Evolutionary conservation across 768 basidiomycete species (phyloP), one percentile per base, ranked within the genome.

Genomic region (Pleurotus giganteus): DNA sequence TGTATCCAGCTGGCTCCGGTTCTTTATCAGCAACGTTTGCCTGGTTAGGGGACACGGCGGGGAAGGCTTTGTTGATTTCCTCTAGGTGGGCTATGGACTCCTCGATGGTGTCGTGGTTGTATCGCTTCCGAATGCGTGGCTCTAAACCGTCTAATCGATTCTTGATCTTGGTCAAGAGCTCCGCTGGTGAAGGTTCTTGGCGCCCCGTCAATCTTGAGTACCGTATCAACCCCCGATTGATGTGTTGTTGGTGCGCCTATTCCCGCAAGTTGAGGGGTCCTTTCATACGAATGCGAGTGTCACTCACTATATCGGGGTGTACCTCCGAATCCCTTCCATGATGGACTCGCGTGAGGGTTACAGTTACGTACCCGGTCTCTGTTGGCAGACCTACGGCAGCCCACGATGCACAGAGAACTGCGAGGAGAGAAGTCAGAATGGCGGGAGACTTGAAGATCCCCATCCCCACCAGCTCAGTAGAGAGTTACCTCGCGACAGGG

Each of bases 31-130:
- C 23, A 11, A 45, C 44, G 23, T 51, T 29, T 21, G 49, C 49
- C 15, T 51, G 49, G 32, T 51, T 51, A 3, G 49, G 49, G 1
- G 49, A 34, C 19, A 34, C 49, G 49, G 32, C 49, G 19, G 49
- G 49, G 34, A 51, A 51, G 31, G 32, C 32, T n/a, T 32, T 37
- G 49, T 51, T 37, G 15, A 51, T 51, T 12, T 29, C 36, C n/a
- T 31, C 31, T 2, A 51, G 49, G 21, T 51, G 49, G 34, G 31
- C 21, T 23, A 51, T 51, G 13, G 49, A 34, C 34, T 51, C 49
- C 21, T 51, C 49, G n/a, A 51, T 51, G 9, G 32, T 32, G 21
- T 51, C 49, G 49, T 51, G 49, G 27, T 51, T 51, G 49, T 51
- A 51, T 13, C 49, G 49, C 32, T 51, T 51, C 32, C 49, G 49